Conservation (phyloP, 129 eudicot genomes). For the Artemisia tridentata region DNA sequence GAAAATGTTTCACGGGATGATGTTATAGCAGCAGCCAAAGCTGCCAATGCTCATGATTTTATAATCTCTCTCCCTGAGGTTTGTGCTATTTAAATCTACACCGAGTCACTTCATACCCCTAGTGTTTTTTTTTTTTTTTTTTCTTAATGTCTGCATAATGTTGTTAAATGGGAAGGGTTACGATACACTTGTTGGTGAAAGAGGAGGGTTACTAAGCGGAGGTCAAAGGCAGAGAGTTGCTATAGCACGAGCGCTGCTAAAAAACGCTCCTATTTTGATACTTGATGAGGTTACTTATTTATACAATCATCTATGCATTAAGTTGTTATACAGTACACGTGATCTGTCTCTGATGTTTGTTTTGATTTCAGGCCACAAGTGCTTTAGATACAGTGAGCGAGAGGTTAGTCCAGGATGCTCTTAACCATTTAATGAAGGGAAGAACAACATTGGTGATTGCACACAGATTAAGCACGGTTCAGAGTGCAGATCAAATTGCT, state of each 20-base stretch:
- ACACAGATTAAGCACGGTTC: constrained; percentile 96
- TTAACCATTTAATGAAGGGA: constrained; percentile 88
- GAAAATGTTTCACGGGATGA: constrained; percentile 86
- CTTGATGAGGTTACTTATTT: constrained; percentile 75
- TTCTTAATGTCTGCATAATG: constrained; percentile 18
- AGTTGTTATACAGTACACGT: not conserved
- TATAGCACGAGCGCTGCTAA: constrained; percentile 90
- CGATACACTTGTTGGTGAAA: constrained; percentile 96
- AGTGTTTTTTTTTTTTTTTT: no score
- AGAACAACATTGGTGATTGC: constrained; percentile 95
- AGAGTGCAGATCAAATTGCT: constrained; percentile 93
- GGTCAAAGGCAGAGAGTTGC: constrained; percentile 99
- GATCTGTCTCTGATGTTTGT: not conserved
- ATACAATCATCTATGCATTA: not conserved
- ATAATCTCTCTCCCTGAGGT: constrained; percentile 95
- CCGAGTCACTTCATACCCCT: not conserved
- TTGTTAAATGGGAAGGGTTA: constrained; percentile 57
- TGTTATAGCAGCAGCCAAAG: constrained; percentile 91
- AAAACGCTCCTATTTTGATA: constrained; percentile 87
- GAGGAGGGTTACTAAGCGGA: constrained; percentile 94
- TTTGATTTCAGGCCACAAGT: constrained; percentile 82
- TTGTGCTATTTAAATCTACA: constrained; percentile 11
- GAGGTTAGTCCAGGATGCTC: constrained; percentile 87
- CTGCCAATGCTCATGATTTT: constrained; percentile 98
- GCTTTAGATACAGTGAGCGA: constrained; percentile 92